phyloP scores from a whole-genome alignment of 768 basidiomycete species.

The Chlorophyllum brunneum region DNA sequence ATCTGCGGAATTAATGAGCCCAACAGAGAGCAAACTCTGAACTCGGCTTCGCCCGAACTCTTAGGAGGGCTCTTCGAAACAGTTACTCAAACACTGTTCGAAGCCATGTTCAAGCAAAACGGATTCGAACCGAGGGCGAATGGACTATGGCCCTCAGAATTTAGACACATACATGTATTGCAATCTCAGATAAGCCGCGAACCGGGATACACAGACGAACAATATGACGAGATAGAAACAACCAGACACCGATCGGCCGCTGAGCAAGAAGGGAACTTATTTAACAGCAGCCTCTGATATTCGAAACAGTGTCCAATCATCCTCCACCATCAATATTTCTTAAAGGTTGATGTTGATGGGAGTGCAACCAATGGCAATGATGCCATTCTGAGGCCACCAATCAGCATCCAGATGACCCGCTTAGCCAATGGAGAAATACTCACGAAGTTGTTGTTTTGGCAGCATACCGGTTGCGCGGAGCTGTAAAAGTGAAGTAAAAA shows the following conservation, averaged over 20 bases:
- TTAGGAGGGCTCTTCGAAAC: too few relatives aligned
- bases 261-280: not conserved
- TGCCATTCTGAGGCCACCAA: constrained; percentile 23
- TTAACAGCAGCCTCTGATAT: not conserved
- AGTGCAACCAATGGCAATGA: constrained; percentile 33
- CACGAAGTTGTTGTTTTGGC: constrained; percentile 33
- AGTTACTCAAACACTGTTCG: too few relatives aligned
- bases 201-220: too few relatives aligned
- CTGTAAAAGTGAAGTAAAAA: constrained; percentile 1
- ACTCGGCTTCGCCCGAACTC: too few relatives aligned
- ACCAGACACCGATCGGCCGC: too few relatives aligned
- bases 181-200: too few relatives aligned
- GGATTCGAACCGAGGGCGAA: too few relatives aligned
- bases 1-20: too few relatives aligned
- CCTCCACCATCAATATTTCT: not conserved
- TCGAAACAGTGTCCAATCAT: not conserved
- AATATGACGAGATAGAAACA: not conserved
- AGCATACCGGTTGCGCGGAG: constrained; percentile 33
- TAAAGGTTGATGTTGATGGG: constrained; percentile 32
- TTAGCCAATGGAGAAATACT: constrained; percentile 14
- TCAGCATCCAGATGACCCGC: not conserved
- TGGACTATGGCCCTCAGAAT: too few relatives aligned
- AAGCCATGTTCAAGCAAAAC: too few relatives aligned
- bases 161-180: too few relatives aligned
- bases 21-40: too few relatives aligned